A percentile compares a stretch with the other conserved stretches of the same genome.
Evolutionary conservation across 2,329 filamentous ascomycete genomes (phyloP).

Genomic region (Diaporthe sp.): DNA sequence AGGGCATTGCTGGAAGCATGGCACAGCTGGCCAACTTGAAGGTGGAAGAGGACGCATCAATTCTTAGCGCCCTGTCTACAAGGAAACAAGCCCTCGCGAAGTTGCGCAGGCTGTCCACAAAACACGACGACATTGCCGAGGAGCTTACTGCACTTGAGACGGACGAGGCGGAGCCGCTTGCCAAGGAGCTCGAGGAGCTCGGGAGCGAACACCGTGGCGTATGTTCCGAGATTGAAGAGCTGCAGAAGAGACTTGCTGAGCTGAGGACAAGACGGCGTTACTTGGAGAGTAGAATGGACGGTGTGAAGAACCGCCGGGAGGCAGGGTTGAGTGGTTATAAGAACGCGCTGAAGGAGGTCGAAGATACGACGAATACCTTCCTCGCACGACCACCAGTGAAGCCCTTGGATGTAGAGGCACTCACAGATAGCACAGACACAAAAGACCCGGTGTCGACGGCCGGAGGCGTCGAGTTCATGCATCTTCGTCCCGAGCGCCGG

Average conservation of each 20-base stretch:
- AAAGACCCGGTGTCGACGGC: constrained; percentile 44
- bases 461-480: constrained; percentile 65
- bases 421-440: constrained; percentile 38
- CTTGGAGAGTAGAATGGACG: constrained; percentile 68
- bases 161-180: constrained; percentile 67
- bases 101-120: constrained; percentile 62
- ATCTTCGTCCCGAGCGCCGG: constrained; percentile 70
- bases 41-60: constrained; percentile 71
- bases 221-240: constrained; percentile 70
- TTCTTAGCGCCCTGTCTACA: constrained; percentile 66
- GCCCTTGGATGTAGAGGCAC: constrained; percentile 60
- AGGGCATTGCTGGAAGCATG: constrained; percentile 72
- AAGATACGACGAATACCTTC: constrained; percentile 69
- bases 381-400: constrained; percentile 66
- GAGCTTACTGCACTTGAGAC: constrained; percentile 66
- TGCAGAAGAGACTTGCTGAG: constrained; percentile 72
- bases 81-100: constrained; percentile 68
- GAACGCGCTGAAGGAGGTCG: constrained; percentile 73
- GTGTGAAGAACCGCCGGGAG: constrained; percentile 73
- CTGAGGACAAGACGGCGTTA: constrained; percentile 70
- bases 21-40: constrained; percentile 73
- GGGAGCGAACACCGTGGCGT: constrained; percentile 63
- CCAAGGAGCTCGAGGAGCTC: constrained; percentile 69
- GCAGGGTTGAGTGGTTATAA: constrained; percentile 79
- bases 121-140: constrained; percentile 59